Evolutionary conservation across 208 protist species (phyloP).

Genomic region (Trypanosoma avium): DNA sequence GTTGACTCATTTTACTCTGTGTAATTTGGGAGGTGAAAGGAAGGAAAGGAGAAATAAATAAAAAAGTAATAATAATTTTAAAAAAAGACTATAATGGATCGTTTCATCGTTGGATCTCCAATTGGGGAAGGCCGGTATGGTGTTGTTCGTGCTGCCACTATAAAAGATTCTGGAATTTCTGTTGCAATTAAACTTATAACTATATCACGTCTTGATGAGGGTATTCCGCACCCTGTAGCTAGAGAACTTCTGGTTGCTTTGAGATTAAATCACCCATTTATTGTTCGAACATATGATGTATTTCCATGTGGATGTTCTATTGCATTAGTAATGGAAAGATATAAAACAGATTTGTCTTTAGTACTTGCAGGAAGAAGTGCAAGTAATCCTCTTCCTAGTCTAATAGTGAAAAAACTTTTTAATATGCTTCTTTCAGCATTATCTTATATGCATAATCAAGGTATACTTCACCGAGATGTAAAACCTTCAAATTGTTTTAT

Average conservation of each 20-base stretch:
- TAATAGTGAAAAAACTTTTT: slow-evolving; percentile 32
- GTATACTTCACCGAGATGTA: slow-evolving; percentile 87
- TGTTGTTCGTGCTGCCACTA: slow-evolving; percentile 47
- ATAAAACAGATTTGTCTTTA: slow-evolving; percentile 50
- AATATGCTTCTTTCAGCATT: slow-evolving; percentile 71
- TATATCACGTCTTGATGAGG: slow-evolving; percentile 48
- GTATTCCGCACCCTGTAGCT: slow-evolving; percentile 79
- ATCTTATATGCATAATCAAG: slow-evolving; percentile 49
- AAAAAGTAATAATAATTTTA: background rate
- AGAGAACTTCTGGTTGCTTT: slow-evolving; percentile 66
- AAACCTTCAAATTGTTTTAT: slow-evolving; percentile 90
- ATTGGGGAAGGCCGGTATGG: slow-evolving; percentile 86
- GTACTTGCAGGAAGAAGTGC: slow-evolving; percentile 37
- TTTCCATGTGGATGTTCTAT: slow-evolving; percentile 55
- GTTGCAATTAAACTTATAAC: slow-evolving; percentile 80
- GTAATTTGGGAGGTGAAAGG: background rate
- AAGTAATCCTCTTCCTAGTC: slow-evolving; percentile 29
- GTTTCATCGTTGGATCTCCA: slow-evolving; percentile 46
- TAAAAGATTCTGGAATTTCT: slow-evolving; percentile 46
- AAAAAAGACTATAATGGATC: slow-evolving; percentile 42
- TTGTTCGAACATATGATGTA: slow-evolving; percentile 71
- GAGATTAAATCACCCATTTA: slow-evolving; percentile 46
- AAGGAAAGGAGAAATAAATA: background rate
- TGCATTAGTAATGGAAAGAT: slow-evolving; percentile 81
- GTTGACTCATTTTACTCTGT: background rate